Evolutionary conservation across 1,284 basidiomycete species (phyloP).

Genomic region (Pholiota adiposa): DNA sequence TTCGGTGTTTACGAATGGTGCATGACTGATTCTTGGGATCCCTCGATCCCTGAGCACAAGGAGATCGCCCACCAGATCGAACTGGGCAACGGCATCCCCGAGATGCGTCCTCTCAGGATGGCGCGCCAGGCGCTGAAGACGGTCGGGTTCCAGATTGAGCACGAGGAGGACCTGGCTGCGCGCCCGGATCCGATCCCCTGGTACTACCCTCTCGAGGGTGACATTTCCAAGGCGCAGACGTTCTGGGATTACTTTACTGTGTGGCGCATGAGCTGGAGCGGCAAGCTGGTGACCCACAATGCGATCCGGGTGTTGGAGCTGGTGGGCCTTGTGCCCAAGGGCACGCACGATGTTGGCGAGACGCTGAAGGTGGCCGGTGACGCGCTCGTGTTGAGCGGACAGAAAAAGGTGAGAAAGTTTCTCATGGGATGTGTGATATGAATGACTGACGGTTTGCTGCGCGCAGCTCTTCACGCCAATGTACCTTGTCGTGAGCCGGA

Average conservation of each 20-base stretch:
- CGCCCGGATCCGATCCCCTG: slow-evolving; percentile 84
- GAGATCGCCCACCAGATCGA: slow-evolving; percentile 90
- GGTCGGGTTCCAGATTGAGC: slow-evolving; percentile 90
- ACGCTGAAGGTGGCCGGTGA: slow-evolving; percentile 86
- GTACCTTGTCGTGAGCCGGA: slow-evolving; percentile 73
- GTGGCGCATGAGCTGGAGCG: slow-evolving; percentile 90
- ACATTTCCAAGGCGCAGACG: slow-evolving; percentile 92
- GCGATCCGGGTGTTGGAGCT: slow-evolving; percentile 81
- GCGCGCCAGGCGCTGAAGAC: slow-evolving; percentile 81
- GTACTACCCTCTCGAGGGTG: slow-evolving; percentile 98
- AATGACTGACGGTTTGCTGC: slow-evolving; percentile 13
- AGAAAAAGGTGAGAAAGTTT: slow-evolving; percentile 71
- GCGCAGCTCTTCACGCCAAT: slow-evolving; percentile 80
- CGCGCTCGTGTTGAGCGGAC: slow-evolving; percentile 84
- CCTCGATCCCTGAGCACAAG: slow-evolving; percentile 88
- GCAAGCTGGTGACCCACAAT: slow-evolving; percentile 86
- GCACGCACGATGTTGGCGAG: slow-evolving; percentile 92
- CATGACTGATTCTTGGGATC: slow-evolving; percentile 97
- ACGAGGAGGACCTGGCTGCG: slow-evolving; percentile 95
- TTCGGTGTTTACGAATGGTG: slow-evolving; percentile 99
- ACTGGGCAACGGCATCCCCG: slow-evolving; percentile 95
- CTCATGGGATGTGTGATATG: slow-evolving; percentile 7
- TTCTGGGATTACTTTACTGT: slow-evolving; percentile 90
- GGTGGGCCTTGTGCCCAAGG: slow-evolving; percentile 87
- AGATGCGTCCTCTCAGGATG: slow-evolving; percentile 85